These are phyloP conservation scores for Torulaspora quercuum DNA, from an alignment of 805 yeast genomes.

Conservation along the genomic window DNA sequence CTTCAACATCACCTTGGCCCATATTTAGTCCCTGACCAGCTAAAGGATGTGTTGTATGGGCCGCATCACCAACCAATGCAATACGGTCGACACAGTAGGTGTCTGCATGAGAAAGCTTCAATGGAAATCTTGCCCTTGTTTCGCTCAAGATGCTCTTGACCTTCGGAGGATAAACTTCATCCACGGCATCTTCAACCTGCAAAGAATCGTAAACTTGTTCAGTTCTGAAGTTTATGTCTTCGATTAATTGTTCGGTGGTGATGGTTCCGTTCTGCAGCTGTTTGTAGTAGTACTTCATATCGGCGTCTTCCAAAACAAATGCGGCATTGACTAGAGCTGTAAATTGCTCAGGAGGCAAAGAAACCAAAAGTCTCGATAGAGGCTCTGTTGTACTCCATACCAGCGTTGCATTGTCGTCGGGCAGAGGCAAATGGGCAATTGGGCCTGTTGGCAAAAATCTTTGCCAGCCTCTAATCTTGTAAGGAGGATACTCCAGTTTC, in stretches of 20 bases:
- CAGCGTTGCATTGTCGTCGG: constrained; percentile 79
- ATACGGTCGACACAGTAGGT: constrained; percentile 77
- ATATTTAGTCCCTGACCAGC: constrained; percentile 98
- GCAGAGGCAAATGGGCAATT: constrained; percentile 83
- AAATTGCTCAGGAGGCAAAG: constrained; percentile 59
- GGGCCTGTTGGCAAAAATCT: constrained; percentile 91
- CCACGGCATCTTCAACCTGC: constrained; percentile 44
- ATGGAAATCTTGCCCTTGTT: constrained; percentile 84
- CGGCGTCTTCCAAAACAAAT: constrained; percentile 71
- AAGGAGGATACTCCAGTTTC: constrained; percentile 68
- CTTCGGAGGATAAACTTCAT: constrained; percentile 63
- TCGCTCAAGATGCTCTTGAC: constrained; percentile 54
- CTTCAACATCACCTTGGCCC: constrained; percentile 91
- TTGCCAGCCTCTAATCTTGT: constrained; percentile 81
- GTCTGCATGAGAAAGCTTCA: constrained; percentile 86
- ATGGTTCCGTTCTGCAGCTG: constrained; percentile 34
- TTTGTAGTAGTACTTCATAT: constrained; percentile 64
- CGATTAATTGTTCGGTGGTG: constrained; percentile 48
- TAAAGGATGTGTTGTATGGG: constrained; percentile 94
- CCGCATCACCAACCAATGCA: constrained; percentile 97
- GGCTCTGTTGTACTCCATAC: constrained; percentile 92
- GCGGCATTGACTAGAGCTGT: constrained; percentile 79
- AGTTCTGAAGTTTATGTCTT: constrained; percentile 72
- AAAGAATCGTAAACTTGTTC: constrained; percentile 31
- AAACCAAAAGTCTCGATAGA: constrained; percentile 57